A percentile compares a stretch with the other conserved stretches of the same genome.
These are phyloP conservation scores for Cryptococcus deneoformans DNA, from an alignment of 1,284 basidiomycete genomes.

Conservation along the genomic window DNA sequence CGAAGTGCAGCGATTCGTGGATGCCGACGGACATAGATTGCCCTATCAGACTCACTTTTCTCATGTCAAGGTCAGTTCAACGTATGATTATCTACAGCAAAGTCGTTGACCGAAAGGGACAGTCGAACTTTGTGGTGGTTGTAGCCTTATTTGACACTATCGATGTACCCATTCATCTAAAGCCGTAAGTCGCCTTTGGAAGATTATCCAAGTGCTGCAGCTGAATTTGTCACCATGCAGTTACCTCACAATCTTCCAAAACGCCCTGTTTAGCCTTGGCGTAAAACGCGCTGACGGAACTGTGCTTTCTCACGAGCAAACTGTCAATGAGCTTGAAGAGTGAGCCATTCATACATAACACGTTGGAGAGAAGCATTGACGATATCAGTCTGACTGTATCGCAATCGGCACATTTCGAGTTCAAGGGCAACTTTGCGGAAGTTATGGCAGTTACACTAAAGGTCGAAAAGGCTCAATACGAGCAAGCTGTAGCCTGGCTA, in stretches of 20 bases:
- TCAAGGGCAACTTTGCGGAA: slow-evolving; percentile 69
- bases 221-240: slow-evolving; percentile 47
- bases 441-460: slow-evolving; percentile 74
- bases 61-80: slow-evolving; percentile 64
- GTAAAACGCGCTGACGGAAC: slow-evolving; percentile 70
- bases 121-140: slow-evolving; percentile 90
- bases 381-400: slow-evolving; percentile 68
- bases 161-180: slow-evolving; percentile 65
- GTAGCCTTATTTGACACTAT: slow-evolving; percentile 75
- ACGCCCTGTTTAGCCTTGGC: slow-evolving; percentile 86
- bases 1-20: slow-evolving; percentile 63
- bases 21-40: slow-evolving; percentile 63
- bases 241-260: slow-evolving; percentile 77
- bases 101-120: not conserved
- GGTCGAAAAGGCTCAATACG: slow-evolving; percentile 78
- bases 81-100: not conserved
- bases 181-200: slow-evolving; percentile 59
- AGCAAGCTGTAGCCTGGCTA: slow-evolving; percentile 80
- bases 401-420: slow-evolving; percentile 75
- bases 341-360: slow-evolving; percentile 10
- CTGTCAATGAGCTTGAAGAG: slow-evolving; percentile 84
- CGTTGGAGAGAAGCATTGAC: not conserved
- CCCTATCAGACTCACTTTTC: slow-evolving; percentile 94
- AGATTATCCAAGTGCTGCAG: not conserved
- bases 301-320: slow-evolving; percentile 77